Base-by-base conservation (phyloP, 305 asterid species). In the Coffea humblotiana region DNA sequence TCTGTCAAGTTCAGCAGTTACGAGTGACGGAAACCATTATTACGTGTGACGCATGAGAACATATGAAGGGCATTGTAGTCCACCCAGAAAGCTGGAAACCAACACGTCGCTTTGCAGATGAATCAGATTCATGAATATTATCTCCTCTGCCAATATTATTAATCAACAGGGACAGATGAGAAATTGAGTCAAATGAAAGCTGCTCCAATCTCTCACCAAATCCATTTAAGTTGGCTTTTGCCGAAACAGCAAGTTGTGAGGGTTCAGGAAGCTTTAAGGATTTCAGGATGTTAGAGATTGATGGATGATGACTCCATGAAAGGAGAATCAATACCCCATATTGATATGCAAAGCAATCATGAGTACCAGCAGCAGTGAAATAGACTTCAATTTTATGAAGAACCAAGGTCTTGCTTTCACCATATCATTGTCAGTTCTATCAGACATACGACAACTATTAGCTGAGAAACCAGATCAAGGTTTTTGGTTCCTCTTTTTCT, bases 51-150 rank as follows among this genome's bases (percentile, higher is more conserved):
- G 2, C 32, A 32, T 32, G 32, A 32, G 2, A 32, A 32, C 1
- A 32, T 32, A 32, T 32, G 32, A 32, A 32, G 32, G 32, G 32
- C 32, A 32, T 32, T 32, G 32, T 52, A 21, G 60, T 3, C 69
- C 10, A 32, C 74, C 67, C 48, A 87, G 78, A 69, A 64, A 25
- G 10, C 79, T 84, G 11, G 76, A 81, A 52, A 76, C 76, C 88
- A 81, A 79, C 74, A 75, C 3, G 67, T 70, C 72, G n/a, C 74
- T 82, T 79, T 81, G 85, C 61, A 85, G 72, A 77, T 83, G 82
- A 83, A 93, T 83, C 71, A 93, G 86, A 89, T 94, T 91, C 82
- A 80, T 52, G 81, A 84, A 96, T 71, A 21, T 68, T 77, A 72
- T 82, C 88, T 15, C 82, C 87, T 76, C 81, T 74, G 2, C 88